Conservation (phyloP, 305 asterid genomes). For the Plantago rigida region DNA sequence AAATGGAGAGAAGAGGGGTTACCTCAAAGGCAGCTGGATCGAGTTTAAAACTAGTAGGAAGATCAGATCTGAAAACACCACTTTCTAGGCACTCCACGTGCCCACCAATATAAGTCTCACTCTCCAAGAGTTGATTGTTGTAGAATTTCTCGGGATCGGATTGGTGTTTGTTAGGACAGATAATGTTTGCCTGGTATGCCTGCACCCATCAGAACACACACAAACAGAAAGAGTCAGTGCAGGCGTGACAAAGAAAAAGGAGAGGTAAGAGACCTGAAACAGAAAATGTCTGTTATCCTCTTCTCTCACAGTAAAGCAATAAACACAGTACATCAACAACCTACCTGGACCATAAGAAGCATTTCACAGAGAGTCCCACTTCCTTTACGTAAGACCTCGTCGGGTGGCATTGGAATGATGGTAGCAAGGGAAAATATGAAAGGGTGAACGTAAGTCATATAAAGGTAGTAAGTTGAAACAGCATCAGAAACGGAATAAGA, state of each 20-base stretch:
- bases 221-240: constrained; percentile 11
- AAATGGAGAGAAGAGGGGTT: constrained; percentile 25
- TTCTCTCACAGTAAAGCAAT: background rate
- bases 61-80: constrained; percentile 98
- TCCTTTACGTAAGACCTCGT: constrained; percentile 96
- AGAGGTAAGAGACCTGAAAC: constrained; percentile 18
- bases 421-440: constrained; percentile 97
- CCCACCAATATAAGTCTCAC: constrained; percentile 97
- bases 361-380: constrained; percentile 98
- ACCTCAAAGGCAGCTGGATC: constrained; percentile 92
- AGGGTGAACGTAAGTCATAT: constrained; percentile 96
- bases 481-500: constrained; percentile 99
- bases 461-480: constrained; percentile 91
- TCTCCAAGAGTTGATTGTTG: constrained; percentile 73
- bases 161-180: constrained; percentile 98
- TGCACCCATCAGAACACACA: constrained; percentile 37
- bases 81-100: constrained; percentile 98
- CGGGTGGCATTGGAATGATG: constrained; percentile 98
- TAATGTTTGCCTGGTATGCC: constrained; percentile 90
- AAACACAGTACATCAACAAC: constrained; percentile 12
- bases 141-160: constrained; percentile 93
- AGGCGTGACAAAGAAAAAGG: constrained; percentile 15
- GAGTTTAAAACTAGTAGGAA: constrained; percentile 87
- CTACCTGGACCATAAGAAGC: constrained; percentile 99
- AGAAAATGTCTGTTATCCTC: constrained; percentile 19